Base-by-base conservation (phyloP, 2,329 filamentous ascomycete genomes). In the Xylaria sp. region DNA sequence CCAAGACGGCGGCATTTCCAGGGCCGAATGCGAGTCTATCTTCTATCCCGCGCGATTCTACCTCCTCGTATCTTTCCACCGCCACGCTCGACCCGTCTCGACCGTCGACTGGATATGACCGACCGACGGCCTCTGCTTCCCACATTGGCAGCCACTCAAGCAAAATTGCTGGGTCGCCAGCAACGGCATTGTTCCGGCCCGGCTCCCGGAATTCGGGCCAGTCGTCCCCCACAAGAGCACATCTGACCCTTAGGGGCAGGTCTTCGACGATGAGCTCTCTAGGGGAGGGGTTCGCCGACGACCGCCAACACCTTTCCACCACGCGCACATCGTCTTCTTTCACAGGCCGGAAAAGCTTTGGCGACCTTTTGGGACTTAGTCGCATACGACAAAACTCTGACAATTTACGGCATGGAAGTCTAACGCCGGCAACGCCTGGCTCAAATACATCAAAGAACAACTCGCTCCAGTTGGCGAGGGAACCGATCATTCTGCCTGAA, bases 221-320 rank as follows among this genome's bases (percentile, higher is more conserved):
- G 48, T 96, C 93, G 0, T 88, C 84, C 5, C 85, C 85, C 13
- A 84, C 83, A 2, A 83, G 87, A 52, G 75, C 77, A 48, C 79
- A 80, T 46, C 74, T 84, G 20, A 80, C 82, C 19, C 74, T 87
- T 46, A 82, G 92, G 62, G 89, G 88, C 48, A 84, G 94, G 61
- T 96, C 94, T 17, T 96, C 92, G 4, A 97, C 94, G 0, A 82
- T 96, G 76, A 92, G 90, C 65, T 97, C 93, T 1, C 73, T 93
- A 40, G 85, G 87, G 17, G 86, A 88, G 59, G 81, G 84, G 49
- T 90, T 88, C 1, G 85, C 86, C 49, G 90, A 91, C 57, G 84
- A 88, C 29, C 84, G 87, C 49, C 80, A 89, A 4, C 78, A 84
- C 6, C 85, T 88, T 2, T 86, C 86, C 3, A 83, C 83, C 20